Conservation (phyloP, 1,139 yeast genomes). For the Taphrina confusa region DNA sequence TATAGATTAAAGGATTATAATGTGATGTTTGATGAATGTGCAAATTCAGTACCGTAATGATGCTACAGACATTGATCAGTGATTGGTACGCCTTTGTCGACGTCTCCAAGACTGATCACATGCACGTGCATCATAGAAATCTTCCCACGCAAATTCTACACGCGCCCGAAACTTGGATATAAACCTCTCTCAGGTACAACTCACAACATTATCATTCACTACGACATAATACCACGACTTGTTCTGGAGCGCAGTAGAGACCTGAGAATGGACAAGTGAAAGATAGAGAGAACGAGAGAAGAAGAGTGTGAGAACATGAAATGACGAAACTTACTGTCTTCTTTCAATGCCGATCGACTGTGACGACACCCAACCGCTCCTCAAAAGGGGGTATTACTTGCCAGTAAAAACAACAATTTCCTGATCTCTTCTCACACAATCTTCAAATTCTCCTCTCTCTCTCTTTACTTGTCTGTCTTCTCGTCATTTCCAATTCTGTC, state of each 20-base stretch:
- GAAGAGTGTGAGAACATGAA: slow-evolving; percentile 1
- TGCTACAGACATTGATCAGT: no score
- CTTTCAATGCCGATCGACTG: slow-evolving; percentile 35
- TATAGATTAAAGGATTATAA: no score
- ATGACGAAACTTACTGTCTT: slow-evolving; percentile 34
- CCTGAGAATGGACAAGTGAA: neutral
- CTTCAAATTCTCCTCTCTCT: neutral
- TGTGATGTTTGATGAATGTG: no score
- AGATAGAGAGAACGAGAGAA: neutral
- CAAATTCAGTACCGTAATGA: no score
- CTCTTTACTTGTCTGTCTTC: neutral
- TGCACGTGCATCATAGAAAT: neutral
- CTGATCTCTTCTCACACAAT: slow-evolving; percentile 15
- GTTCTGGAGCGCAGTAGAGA: neutral
- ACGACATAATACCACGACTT: neutral
- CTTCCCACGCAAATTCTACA: neutral
- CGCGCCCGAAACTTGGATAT: no score
- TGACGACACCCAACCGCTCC: slow-evolving; percentile 33
- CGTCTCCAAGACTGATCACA: neutral
- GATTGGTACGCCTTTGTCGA: no score
- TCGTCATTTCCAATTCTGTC: neutral
- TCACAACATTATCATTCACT: no score
- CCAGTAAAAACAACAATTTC: slow-evolving; percentile 33
- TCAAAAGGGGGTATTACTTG: slow-evolving; percentile 32
- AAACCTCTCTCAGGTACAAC: no score